Evolutionary conservation across 202 grass and related monocot genomes (phyloP).

Genomic region (Schoenoplectus triqueter): DNA sequence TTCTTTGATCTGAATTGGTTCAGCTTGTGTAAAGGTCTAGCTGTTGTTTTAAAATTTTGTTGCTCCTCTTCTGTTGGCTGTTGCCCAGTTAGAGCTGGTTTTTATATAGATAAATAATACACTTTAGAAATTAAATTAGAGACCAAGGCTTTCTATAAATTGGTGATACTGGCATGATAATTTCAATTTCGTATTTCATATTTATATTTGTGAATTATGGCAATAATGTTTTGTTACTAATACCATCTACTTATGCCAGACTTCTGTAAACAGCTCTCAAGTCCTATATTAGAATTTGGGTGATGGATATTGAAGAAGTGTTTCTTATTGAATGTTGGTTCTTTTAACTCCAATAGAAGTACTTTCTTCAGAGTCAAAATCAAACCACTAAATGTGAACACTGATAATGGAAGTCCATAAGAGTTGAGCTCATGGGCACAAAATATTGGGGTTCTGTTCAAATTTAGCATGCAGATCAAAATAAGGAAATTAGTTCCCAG

Average conservation of each 20-base stretch:
- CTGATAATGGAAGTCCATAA: neutral
- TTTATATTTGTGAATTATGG: slow-evolving; percentile 11
- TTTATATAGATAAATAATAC: slow-evolving; percentile 33
- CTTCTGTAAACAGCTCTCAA: slow-evolving; percentile 10
- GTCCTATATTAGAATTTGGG: too few relatives aligned
- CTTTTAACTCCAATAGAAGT: neutral
- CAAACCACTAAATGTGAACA: neutral
- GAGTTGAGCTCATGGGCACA: too few relatives aligned
- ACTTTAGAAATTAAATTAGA: slow-evolving; percentile 2
- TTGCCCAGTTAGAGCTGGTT: neutral
- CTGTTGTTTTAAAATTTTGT: neutral
- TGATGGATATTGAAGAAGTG: too few relatives aligned
- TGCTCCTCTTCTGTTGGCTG: neutral
- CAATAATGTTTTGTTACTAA: neutral
- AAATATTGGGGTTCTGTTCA: too few relatives aligned
- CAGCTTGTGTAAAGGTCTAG: slow-evolving; percentile 17
- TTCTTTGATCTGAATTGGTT: slow-evolving; percentile 35
- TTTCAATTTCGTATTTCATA: neutral
- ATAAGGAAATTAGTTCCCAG: slow-evolving; percentile 1
- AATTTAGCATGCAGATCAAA: neutral
- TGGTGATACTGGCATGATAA: neutral
- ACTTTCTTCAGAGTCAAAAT: neutral
- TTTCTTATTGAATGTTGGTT: neutral
- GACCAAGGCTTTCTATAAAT: neutral
- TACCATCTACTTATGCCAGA: neutral